Conservation (phyloP, 1,284 basidiomycete genomes). For the Serendipita sp. region DNA sequence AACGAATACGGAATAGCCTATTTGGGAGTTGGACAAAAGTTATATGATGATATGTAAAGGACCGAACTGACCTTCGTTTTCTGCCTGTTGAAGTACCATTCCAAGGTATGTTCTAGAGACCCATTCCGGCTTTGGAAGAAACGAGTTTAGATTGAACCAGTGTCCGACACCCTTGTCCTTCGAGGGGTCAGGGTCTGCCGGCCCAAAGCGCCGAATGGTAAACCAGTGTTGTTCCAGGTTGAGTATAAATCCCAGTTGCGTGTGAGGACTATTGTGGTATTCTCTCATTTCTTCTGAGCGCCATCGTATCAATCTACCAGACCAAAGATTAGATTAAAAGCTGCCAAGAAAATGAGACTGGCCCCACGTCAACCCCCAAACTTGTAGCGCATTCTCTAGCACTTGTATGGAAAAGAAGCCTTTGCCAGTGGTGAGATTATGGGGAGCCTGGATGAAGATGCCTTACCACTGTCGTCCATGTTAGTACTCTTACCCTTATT, state of each 20-base stretch:
- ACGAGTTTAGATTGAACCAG: constrained; percentile 91
- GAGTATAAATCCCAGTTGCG: constrained; percentile 77
- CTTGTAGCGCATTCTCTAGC: constrained; percentile 62
- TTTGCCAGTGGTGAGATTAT: constrained; percentile 17
- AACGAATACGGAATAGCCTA: constrained; percentile 83
- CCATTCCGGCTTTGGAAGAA: constrained; percentile 60
- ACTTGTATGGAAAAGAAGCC: constrained; percentile 84
- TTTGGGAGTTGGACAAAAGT: not conserved
- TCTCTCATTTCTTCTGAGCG: constrained; percentile 66
- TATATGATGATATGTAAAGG: not conserved
- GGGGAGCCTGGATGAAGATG: constrained; percentile 11
- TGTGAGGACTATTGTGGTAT: constrained; percentile 62
- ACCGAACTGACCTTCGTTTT: constrained; percentile 48
- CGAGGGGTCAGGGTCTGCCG: constrained; percentile 27
- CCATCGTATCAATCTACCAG: constrained; percentile 58
- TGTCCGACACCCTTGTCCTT: constrained; percentile 41
- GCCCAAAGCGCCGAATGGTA: constrained; percentile 70
- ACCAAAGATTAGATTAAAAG: not conserved
- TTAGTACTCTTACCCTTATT: constrained; percentile 43
- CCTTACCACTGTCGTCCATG: constrained; percentile 76
- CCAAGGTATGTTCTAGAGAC: constrained; percentile 70
- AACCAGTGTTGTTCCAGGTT: constrained; percentile 85
- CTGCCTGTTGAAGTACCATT: constrained; percentile 78
- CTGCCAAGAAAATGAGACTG: constrained; percentile 14
- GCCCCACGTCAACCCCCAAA: constrained; percentile 64